Base-by-base conservation (phyloP, 306 rosid genomes). In the Rubus idaeus region DNA sequence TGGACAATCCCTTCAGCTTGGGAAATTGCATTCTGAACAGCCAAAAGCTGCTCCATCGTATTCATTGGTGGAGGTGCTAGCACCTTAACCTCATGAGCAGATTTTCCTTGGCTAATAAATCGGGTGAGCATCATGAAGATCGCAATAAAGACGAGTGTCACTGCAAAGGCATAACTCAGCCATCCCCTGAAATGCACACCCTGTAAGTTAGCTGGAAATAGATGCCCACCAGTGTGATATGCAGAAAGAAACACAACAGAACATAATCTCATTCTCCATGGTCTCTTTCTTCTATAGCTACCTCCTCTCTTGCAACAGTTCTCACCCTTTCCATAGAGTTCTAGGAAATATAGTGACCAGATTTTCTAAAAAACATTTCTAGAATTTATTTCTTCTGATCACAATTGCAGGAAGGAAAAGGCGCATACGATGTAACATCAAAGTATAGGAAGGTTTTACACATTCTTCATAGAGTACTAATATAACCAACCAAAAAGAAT, bases 1-100 rank as follows among this genome's bases (percentile, higher is more conserved):
- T 93, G 99, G 75, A 96, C 81, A 75, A 88, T 12, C 77, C 83
- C 90, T 79, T 93, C 98, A 37, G 90, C 89, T 80, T 89, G 97
- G 71, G 94, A 83, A 79, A 91, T 84, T 17, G 84, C 97, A 79
- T 86, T 93, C 85, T 96, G 99, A 74, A 96, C 93, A 61, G 94
- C 96, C 84, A 91, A 80, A 85, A 96, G 94, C 85, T 96, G 99
- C 77, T 96, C 99, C 99, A 93, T 82, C 70, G 91, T 91, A 81
- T 85, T 96, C 94, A 85, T 85, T 23, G 93, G 83, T 4, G 99
- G 94, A 70, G 99, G 97, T 5, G 90, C 90, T 73, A 87, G 16
- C 49, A 96, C 96, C 87, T 85, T 93, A 17, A 96, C 86, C 83
- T 80, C 93, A 18, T 86, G 77, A 41, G 84, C 83, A 23, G 96